Conservation (phyloP, 768 basidiomycete species). For the Cystofilobasidium bisporidii region DNA sequence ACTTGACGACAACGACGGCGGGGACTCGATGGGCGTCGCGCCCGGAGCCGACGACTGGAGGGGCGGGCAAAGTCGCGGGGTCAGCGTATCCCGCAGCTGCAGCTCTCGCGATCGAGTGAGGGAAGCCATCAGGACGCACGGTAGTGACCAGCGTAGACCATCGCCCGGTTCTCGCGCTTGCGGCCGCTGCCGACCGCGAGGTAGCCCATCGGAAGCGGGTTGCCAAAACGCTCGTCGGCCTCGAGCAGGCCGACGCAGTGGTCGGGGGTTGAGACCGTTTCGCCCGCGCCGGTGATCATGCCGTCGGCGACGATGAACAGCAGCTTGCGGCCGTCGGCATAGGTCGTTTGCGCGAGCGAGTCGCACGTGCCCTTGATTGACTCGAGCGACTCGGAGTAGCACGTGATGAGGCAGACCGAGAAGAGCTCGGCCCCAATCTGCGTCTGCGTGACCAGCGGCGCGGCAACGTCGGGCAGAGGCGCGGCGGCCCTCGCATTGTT, state of each 20-base stretch:
- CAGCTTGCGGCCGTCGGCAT: constrained; percentile 84
- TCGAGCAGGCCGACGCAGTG: constrained; percentile 86
- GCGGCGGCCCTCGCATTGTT: constrained; percentile 44
- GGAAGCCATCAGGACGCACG: too few species aligned
- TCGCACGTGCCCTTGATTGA: constrained; percentile 84
- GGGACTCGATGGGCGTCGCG: constrained; percentile 71
- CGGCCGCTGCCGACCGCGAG: constrained; percentile 77
- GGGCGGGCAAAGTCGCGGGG: too few species aligned
- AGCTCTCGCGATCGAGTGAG: too few species aligned
- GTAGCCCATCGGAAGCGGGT: constrained; percentile 90
- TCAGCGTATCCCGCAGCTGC: too few species aligned
- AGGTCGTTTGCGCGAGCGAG: constrained; percentile 79
- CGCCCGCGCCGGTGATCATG: constrained; percentile 96
- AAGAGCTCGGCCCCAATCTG: constrained; percentile 94
- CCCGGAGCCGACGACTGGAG: constrained; percentile 19
- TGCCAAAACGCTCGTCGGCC: constrained; percentile 88
- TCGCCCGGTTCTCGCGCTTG: constrained; percentile 84
- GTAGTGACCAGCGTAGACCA: constrained; percentile 99
- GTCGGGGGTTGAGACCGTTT: constrained; percentile 91
- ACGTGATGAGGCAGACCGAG: constrained; percentile 88
- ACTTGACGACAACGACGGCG: constrained; percentile 89
- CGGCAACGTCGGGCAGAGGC: constrained; percentile 19
- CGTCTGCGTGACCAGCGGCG: constrained; percentile 68
- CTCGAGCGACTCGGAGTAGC: constrained; percentile 94
- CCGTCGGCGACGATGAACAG: constrained; percentile 93